phyloP scores from a whole-genome alignment of 345 rosid species.

The Melaleuca quinquenervia region DNA sequence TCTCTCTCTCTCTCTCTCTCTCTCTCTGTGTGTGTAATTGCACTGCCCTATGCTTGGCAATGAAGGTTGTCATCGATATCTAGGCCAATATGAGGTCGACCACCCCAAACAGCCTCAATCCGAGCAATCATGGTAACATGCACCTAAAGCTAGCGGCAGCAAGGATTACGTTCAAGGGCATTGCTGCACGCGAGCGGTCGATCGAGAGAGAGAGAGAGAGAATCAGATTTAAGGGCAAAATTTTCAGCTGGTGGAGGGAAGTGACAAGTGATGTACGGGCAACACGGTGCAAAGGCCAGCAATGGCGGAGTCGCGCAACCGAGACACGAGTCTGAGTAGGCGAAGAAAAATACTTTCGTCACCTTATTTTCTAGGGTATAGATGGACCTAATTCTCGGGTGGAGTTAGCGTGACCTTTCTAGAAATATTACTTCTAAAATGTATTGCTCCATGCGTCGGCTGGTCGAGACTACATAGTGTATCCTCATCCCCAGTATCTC shows the following conservation, averaged over 20 bases:
- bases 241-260: no score
- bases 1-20: no score
- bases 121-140: neutral
- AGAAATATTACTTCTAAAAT: neutral
- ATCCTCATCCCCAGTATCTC: neutral
- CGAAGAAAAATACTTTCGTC: no score
- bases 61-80: neutral
- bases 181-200: neutral
- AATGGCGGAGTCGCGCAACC: no score
- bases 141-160: neutral
- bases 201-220: neutral
- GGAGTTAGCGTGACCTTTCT: neutral
- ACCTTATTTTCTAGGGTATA: no score
- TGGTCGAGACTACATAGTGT: neutral
- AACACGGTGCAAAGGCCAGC: no score
- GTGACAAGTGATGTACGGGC: no score
- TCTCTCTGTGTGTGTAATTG: neutral
- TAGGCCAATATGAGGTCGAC: neutral
- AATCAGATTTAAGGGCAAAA: neutral
- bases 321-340: no score
- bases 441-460: neutral
- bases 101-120: neutral
- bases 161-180: neutral
- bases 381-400: no score
- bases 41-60: neutral